Percentiles rank a stretch among this genome's conserved stretches.
phyloP scores from a whole-genome alignment of 495 filamentous ascomycete genomes.

The Thozetella sp. region DNA sequence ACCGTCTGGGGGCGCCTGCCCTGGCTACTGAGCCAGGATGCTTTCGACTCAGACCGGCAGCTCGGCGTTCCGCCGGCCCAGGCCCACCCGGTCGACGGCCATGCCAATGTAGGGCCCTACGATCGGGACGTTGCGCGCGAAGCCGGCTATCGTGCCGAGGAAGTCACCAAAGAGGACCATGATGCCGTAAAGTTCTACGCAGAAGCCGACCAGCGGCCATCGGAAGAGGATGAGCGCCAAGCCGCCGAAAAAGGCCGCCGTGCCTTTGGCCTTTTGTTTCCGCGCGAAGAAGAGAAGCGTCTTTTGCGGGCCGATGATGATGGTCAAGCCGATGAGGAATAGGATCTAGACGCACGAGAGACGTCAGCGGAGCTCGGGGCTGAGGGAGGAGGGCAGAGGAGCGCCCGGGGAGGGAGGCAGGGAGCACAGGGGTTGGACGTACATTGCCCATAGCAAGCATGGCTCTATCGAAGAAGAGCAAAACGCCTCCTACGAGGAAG shows the following conservation, averaged over 20 bases:
- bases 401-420: constrained; percentile 29
- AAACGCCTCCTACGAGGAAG: constrained; percentile 89
- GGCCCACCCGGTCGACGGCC: constrained; percentile 63
- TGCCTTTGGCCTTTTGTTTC: constrained; percentile 88
- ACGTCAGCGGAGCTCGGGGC: constrained; percentile 2
- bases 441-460: constrained; percentile 60
- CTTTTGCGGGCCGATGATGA: constrained; percentile 92
- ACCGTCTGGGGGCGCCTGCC: background rate
- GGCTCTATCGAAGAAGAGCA: constrained; percentile 97
- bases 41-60: constrained; percentile 62
- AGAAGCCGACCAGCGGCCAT: constrained; percentile 88
- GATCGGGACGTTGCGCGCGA: constrained; percentile 82
- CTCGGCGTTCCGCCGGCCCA: constrained; percentile 70
- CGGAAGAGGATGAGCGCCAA: constrained; percentile 82
- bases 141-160: constrained; percentile 85
- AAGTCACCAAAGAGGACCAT: constrained; percentile 95
- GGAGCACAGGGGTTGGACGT: constrained; percentile 69
- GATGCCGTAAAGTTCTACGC: constrained; percentile 90
- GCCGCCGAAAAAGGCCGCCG: constrained; percentile 83
- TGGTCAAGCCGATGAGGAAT: constrained; percentile 92
- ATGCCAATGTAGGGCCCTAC: constrained; percentile 80
- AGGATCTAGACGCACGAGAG: constrained; percentile 70
- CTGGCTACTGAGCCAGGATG: background rate
- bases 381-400: background rate
- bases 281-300: constrained; percentile 92